Evolutionary conservation across 345 rosid species (phyloP).

Genomic region (Cardamine occulta): DNA sequence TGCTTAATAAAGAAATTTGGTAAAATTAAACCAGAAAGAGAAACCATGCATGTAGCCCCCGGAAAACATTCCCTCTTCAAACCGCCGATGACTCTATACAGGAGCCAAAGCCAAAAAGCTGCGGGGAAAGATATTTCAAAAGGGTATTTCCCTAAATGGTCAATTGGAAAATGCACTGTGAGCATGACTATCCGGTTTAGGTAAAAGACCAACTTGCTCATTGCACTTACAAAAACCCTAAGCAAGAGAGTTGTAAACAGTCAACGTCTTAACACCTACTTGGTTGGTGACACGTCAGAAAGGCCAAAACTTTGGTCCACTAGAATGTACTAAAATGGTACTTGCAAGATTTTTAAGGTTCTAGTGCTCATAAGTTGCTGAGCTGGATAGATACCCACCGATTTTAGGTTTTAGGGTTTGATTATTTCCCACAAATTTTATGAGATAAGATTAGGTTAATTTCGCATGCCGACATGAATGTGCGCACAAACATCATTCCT

Average conservation of each 20-base stretch:
- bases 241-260: constrained; percentile 43
- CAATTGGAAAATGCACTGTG: constrained; percentile 3
- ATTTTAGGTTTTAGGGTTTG: constrained; percentile 38
- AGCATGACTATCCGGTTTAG: constrained; percentile 39
- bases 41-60: too few relatives aligned
- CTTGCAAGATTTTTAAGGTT: constrained; percentile 35
- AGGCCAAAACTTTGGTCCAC: constrained; percentile 39
- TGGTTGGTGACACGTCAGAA: constrained; percentile 84
- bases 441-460: constrained; percentile 29
- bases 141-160: constrained; percentile 13
- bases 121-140: constrained; percentile 1
- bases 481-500: constrained; percentile 28
- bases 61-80: too few relatives aligned
- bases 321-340: constrained; percentile 51
- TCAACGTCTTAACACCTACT: constrained; percentile 55
- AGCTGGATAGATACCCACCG: constrained; percentile 41
- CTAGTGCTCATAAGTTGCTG: constrained; percentile 34
- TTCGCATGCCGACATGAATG: constrained; percentile 41
- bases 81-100: too few relatives aligned
- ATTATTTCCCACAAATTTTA: constrained; percentile 22
- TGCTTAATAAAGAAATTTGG: not conserved
- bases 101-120: not conserved
- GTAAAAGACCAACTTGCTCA: constrained; percentile 40
- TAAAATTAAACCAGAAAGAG: too few relatives aligned
- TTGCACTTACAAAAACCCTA: constrained; percentile 34